A percentile compares a stretch with the other conserved stretches of the same genome.
Evolutionary conservation across 2,329 filamentous ascomycete genomes (phyloP).

Genomic region (Cladorrhinum sp.): DNA sequence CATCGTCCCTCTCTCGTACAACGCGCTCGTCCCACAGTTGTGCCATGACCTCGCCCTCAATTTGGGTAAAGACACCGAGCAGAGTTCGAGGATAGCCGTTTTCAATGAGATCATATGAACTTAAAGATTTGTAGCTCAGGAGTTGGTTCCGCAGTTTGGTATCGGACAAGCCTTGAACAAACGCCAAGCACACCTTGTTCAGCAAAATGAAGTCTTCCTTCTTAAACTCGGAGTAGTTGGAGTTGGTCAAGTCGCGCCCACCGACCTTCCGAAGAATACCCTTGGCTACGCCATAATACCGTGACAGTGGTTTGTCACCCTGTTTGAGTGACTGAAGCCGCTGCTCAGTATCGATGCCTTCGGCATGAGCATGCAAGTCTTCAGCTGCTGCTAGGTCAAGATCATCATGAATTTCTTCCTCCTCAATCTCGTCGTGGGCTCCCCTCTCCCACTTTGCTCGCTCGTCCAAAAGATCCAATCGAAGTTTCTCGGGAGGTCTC

Average conservation of each 20-base stretch:
- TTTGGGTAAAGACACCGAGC: slow-evolving; percentile 50
- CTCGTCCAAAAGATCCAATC: slow-evolving; percentile 59
- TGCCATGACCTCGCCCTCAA: slow-evolving; percentile 55
- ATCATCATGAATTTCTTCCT: slow-evolving; percentile 23
- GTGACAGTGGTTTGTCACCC: slow-evolving; percentile 34
- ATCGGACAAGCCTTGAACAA: slow-evolving; percentile 53
- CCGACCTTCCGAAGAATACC: slow-evolving; percentile 47
- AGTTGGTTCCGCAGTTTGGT: slow-evolving; percentile 44
- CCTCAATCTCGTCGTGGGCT: slow-evolving; percentile 38
- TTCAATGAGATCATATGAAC: slow-evolving; percentile 31
- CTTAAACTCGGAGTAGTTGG: slow-evolving; percentile 44
- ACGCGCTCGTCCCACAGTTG: slow-evolving; percentile 44
- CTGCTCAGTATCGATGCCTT: slow-evolving; percentile 1
- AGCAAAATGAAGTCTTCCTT: slow-evolving; percentile 47
- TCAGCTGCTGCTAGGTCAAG: slow-evolving; percentile 13
- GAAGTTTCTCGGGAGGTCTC: slow-evolving; percentile 60
- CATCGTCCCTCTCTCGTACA: slow-evolving; percentile 35
- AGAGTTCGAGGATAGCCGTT: slow-evolving; percentile 45
- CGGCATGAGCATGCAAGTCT: slow-evolving; percentile 9
- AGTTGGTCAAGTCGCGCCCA: slow-evolving; percentile 49
- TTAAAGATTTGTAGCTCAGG: slow-evolving; percentile 46
- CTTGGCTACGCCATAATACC: slow-evolving; percentile 50
- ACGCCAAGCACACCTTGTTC: slow-evolving; percentile 51
- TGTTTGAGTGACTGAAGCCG: slow-evolving; percentile 20
- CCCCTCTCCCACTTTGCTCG: slow-evolving; percentile 69